Evolutionary conservation across 1,139 yeast genomes (phyloP), one percentile per base, ranked within the genome.

Genomic region (Yamadazyma kanchanaburiensis): DNA sequence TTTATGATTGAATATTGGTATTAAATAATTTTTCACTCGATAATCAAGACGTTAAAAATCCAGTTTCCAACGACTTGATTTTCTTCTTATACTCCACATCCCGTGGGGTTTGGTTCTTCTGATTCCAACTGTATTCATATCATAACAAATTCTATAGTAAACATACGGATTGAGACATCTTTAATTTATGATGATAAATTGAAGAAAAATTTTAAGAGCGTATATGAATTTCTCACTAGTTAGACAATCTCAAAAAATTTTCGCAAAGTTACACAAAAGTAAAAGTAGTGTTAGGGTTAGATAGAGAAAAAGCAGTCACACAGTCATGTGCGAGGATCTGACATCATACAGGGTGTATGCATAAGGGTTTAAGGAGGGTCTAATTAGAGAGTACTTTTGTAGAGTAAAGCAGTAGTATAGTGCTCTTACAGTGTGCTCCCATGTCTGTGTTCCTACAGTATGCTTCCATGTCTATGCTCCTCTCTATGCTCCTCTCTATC

Each of bases 121-220:
- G n/a, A n/a, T n/a, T n/a, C n/a, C n/a, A n/a, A n/a, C n/a, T n/a
- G n/a, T n/a, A n/a, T n/a, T n/a, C n/a, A n/a, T n/a, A n/a, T n/a
- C n/a, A n/a, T n/a, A n/a, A n/a, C n/a, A n/a, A n/a, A 18, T 18
- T 7, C 20, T 18, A 18, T 18, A 8, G 10, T 22, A 21, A 37
- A 43, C 48, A 43, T 43, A 43, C 48, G 38, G 41, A 33, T 41
- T 43, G 45, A 39, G 47, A 40, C 48, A 43, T 43, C 40, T 40
- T 42, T 38, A 34, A 38, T 39, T 29, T 34, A 33, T 38, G 37
- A 29, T 39, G 37, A 33, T 37, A 32, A 38, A 28, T 34, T 35
- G 38, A 39, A 33, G 38, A 38, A 39, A 39, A 39, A 30, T 38
- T 41, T 39, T 40, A 37, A 27, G 33, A 30, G 28, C 31, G 21